Base-by-base conservation (phyloP, 1,284 basidiomycete genomes). In the Xerocomus nothofagi region DNA sequence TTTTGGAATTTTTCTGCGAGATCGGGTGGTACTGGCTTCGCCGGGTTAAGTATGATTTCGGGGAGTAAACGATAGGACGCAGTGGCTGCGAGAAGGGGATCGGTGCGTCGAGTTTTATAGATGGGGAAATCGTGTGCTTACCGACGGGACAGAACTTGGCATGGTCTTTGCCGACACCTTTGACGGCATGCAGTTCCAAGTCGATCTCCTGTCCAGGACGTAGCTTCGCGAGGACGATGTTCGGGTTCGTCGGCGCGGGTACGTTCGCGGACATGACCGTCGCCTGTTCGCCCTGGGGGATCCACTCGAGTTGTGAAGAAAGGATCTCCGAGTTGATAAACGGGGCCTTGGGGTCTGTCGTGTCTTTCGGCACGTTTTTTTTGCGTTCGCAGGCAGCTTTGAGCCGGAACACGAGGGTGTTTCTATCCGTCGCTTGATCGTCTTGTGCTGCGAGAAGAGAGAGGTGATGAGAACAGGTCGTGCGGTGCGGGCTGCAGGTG, bases 61-160 rank as follows among this genome's bases (percentile, higher is more conserved):
- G 96, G 97, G 21, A 98, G 80, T 4, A 98, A 78, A 40, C 96
- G 88, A 69, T 99, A 99, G 3, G 94, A 91, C 1, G 96, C 94
- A 10, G 93, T 97, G 2, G 94, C 93, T 93, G 29, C 9, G 10
- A 30, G 10, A 0, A 11, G 12, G 32, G 6, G 12, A 27, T 58
- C 20, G 56, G 38, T 39, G 4, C 10, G 42, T 24, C 29, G 3
- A n/a, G 18, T 17, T 17, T n/a, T 24, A 31, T 50, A 30, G 20
- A 44, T 24, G 47, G 7, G 15, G 14, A 44, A n/a, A 10, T 17
- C 18, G 20, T 21, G 37, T 6, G 75, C 90, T 56, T 57, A 91
- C 91, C 92, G 44, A 99, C 97, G n/a, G 97, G 93, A 49, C 85
- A 93, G 71, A 91, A 99, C 67, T 99, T 99, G 36, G 97, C 94